Evolutionary conservation across 1,284 basidiomycete species (phyloP), one percentile per base, ranked within the genome.

Genomic region (Sanghuangporus baumii): DNA sequence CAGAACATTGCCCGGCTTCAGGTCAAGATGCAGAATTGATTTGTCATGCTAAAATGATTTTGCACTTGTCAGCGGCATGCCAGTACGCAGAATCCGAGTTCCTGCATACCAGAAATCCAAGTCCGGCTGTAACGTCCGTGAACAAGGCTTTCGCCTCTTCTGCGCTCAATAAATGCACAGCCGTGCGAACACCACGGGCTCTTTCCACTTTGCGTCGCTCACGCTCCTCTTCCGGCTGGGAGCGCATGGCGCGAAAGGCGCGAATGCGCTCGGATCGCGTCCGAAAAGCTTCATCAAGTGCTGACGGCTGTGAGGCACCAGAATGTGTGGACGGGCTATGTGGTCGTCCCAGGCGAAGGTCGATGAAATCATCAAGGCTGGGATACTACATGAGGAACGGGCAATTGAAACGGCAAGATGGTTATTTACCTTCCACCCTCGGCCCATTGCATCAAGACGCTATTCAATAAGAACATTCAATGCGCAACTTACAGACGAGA

Each of bases 1-100:
- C 5, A 98, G 76, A 2, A 97, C 92, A 69, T 98, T 98, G 5
- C 92, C 94, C 12, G 94, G 94, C 73, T 97, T 96, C 66, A 96
- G 76, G 70, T 97, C 95, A 4, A 97, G 83, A 72, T 98, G 95
- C 37, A 98, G 72, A 47, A 97, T 93, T 0, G 90, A 90, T 69
- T 85, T 89, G 64, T 87, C 82, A 68, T 96, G 93, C 92, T 94
- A 67, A 2, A 68, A 54, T 43, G 18, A 23, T 23, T 36, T n/a
- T 16, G 23, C 18, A 16, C 38, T 36, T 52, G 40, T 36, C 23
- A 48, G 12, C 20, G 16, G 20, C 3, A 16, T 46, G 16, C n/a
- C 12, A 46, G 20, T 18, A 46, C 43, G 1, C 57, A 51, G 9
- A 40, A 1, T n/a, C 11, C 16, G 16, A n/a, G 31, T 8, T n/a